Conservation (phyloP, 2,329 filamentous ascomycete genomes). For the Hymenoscyphus albidus region DNA sequence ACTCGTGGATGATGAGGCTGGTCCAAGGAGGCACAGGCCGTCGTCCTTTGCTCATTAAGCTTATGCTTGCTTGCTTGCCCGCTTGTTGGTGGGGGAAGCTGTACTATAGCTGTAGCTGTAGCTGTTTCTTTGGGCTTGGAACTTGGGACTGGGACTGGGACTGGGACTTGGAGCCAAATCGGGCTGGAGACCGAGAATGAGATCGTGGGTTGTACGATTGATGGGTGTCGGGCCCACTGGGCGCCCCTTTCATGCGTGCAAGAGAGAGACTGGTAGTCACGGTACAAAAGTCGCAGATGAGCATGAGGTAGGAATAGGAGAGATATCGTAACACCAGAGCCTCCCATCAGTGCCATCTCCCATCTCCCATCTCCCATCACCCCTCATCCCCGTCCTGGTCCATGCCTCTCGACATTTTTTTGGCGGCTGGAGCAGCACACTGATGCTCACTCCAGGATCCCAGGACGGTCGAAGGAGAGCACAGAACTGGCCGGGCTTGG, state of each 20-base stretch:
- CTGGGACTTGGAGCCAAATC: background rate
- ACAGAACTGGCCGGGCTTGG: constrained; percentile 1
- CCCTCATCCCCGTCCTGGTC: constrained; percentile 1
- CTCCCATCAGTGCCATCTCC: background rate
- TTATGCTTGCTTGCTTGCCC: background rate
- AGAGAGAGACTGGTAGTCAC: background rate
- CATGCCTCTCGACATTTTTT: background rate
- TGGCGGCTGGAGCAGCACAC: background rate
- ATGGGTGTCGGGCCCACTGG: background rate
- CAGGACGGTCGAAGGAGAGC: background rate
- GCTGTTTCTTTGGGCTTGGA: background rate
- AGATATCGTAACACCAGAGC: constrained; percentile 1
- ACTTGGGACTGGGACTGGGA: background rate
- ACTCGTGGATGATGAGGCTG: background rate
- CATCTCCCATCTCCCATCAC: background rate
- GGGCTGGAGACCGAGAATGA: constrained; percentile 1
- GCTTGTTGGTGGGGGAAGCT: no score
- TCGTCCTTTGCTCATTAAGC: background rate
- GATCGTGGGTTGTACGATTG: constrained; percentile 3
- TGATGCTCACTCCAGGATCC: background rate
- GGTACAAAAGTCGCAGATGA: background rate
- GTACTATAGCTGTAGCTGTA: background rate
- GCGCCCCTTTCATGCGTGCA: background rate
- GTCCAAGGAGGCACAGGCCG: constrained; percentile 1
- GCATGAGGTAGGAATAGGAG: constrained; percentile 2